Conservation (phyloP, 805 yeast species). For the Teunomyces panamensis region DNA sequence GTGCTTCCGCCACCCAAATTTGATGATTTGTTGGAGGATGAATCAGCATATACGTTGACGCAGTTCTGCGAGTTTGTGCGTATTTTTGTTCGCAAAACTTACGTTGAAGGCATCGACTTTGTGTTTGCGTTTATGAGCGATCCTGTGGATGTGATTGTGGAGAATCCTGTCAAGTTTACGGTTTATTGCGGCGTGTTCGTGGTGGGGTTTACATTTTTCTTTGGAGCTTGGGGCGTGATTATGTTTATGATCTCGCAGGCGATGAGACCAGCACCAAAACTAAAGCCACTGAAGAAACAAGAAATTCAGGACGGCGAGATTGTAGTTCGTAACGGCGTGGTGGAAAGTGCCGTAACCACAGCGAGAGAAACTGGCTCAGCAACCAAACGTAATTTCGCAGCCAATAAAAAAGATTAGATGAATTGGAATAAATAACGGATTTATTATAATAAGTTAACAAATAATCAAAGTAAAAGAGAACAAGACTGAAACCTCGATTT, state of each 20-base stretch:
- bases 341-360: too few species aligned
- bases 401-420: too few species aligned
- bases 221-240: conserved; percentile 42
- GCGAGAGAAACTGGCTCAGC: too few species aligned
- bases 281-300: too few species aligned
- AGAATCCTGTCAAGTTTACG: conserved; percentile 51
- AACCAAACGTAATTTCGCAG: too few species aligned
- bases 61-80: conserved; percentile 15
- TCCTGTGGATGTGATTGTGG: conserved; percentile 44
- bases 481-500: too few species aligned
- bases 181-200: conserved; percentile 44
- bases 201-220: conserved; percentile 36
- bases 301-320: background rate
- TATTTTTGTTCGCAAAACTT: conserved; percentile 19
- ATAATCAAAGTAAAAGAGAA: background rate
- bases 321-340: background rate
- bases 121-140: conserved; percentile 38
- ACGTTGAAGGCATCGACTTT: conserved; percentile 26
- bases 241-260: conserved; percentile 16
- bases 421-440: too few species aligned
- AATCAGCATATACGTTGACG: conserved; percentile 9
- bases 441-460: background rate
- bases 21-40: conserved; percentile 30
- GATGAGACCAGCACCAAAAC: background rate
- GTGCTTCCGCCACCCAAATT: conserved; percentile 42